These are phyloP conservation scores for Dichotomopilus funicola DNA, from an alignment of 2,329 filamentous ascomycete genomes.

Conservation along the genomic window DNA sequence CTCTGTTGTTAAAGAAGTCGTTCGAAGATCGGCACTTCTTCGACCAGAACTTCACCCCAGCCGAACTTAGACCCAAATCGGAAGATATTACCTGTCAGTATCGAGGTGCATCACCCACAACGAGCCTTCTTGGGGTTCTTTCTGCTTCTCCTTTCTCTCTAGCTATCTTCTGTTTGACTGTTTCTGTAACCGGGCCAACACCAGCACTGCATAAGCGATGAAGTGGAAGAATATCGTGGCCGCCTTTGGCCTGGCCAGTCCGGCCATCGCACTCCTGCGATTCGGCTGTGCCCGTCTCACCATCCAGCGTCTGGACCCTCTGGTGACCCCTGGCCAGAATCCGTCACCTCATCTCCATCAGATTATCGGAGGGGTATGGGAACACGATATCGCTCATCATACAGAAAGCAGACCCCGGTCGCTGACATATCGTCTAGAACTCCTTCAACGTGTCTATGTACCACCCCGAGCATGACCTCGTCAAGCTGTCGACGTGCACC, in stretches of 20 bases:
- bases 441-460: slow-evolving; percentile 25
- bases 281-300: slow-evolving; percentile 48
- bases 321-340: slow-evolving; percentile 39
- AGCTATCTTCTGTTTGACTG: too few relatives aligned
- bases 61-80: too few relatives aligned
- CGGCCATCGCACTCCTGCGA: slow-evolving; percentile 28
- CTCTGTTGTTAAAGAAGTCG: not conserved
- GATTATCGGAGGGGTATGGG: slow-evolving; percentile 45
- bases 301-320: slow-evolving; percentile 37
- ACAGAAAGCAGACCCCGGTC: not conserved
- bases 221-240: slow-evolving; percentile 22
- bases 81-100: too few relatives aligned
- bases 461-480: slow-evolving; percentile 19
- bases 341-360: slow-evolving; percentile 53
- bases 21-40: not conserved
- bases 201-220: slow-evolving; percentile 15
- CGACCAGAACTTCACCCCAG: too few relatives aligned
- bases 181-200: too few relatives aligned
- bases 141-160: too few relatives aligned
- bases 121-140: too few relatives aligned
- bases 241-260: slow-evolving; percentile 26
- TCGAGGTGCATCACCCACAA: too few relatives aligned
- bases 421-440: slow-evolving; percentile 9
- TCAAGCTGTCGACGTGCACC: slow-evolving; percentile 20
- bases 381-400: not conserved